Evolutionary conservation across 2,329 filamentous ascomycete species (phyloP).

Genomic region (Calonectria naviculata): DNA sequence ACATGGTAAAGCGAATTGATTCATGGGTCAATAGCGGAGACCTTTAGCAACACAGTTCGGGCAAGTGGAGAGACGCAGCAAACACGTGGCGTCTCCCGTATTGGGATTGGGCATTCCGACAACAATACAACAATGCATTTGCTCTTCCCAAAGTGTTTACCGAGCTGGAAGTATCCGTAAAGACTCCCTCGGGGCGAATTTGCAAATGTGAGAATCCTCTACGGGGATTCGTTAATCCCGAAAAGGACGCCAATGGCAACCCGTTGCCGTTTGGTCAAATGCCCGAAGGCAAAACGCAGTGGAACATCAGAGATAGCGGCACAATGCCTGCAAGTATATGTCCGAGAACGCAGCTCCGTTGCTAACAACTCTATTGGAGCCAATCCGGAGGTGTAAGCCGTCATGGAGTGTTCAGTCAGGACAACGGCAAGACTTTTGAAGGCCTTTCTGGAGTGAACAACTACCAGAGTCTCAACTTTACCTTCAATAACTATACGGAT

Average conservation of each 20-base stretch:
- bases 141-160: background rate
- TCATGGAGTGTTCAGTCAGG: background rate
- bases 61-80: constrained; percentile 40
- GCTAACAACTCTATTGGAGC: constrained; percentile 10
- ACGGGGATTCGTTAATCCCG: constrained; percentile 18
- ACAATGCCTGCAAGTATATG: background rate
- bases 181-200: background rate
- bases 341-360: background rate
- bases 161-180: background rate
- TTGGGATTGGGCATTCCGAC: constrained; percentile 48
- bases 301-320: constrained; percentile 23
- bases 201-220: constrained; percentile 5
- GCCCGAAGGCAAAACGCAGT: constrained; percentile 18
- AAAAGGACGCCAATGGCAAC: constrained; percentile 3
- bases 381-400: constrained; percentile 11
- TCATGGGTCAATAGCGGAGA: background rate
- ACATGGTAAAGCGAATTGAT: constrained; percentile 20
- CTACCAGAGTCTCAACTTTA: background rate
- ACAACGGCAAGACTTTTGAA: background rate
- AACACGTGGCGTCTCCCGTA: constrained; percentile 45
- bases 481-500: background rate
- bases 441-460: constrained; percentile 18
- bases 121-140: constrained; percentile 13
- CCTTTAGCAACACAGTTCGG: background rate
- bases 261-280: constrained; percentile 20